phyloP scores from a whole-genome alignment of 139 green algal genomes.

The Haematococcus lacustris region DNA sequence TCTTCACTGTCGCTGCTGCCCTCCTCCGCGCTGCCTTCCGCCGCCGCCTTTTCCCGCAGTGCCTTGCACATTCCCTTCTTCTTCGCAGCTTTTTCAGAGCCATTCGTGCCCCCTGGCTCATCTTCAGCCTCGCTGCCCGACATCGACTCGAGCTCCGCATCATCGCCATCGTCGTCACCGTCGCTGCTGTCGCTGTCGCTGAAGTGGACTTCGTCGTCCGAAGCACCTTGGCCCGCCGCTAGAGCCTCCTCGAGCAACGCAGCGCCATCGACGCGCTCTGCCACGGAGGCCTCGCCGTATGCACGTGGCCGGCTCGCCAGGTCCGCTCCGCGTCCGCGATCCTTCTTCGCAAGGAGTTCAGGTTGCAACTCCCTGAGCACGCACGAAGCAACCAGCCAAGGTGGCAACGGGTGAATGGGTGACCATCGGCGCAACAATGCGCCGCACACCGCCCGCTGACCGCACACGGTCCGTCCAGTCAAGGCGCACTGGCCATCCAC shows the following conservation, averaged over 20 bases:
- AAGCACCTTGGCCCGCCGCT: slow-evolving; percentile 13
- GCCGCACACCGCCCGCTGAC: too few species aligned
- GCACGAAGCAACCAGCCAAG: too few species aligned
- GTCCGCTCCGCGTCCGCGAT: slow-evolving; percentile 76
- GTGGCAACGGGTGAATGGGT: too few species aligned
- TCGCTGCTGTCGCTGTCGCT: slow-evolving; percentile 14
- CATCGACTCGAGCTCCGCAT: neutral
- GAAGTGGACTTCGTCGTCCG: slow-evolving; percentile 3
- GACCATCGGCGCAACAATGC: too few species aligned
- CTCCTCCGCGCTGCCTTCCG: slow-evolving; percentile 14
- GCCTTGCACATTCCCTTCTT: neutral
- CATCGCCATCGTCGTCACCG: slow-evolving; percentile 17
- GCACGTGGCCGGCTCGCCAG: slow-evolving; percentile 33
- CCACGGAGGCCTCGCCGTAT: slow-evolving; percentile 52
- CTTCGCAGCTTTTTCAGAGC: neutral
- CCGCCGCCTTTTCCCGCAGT: neutral
- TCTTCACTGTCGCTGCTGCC: slow-evolving; percentile 12
- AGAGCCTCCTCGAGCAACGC: slow-evolving; percentile 76
- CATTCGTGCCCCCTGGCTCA: neutral
- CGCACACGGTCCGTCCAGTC: too few species aligned
- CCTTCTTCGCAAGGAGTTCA: slow-evolving; percentile 82
- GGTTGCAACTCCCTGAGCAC: slow-evolving; percentile 25
- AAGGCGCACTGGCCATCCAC: too few species aligned
- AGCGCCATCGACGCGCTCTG: slow-evolving; percentile 60
- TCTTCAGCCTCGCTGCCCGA: neutral